These are phyloP conservation scores for Pleurotus tuber-regium DNA, from an alignment of 768 basidiomycete species.

Conservation along the genomic window DNA sequence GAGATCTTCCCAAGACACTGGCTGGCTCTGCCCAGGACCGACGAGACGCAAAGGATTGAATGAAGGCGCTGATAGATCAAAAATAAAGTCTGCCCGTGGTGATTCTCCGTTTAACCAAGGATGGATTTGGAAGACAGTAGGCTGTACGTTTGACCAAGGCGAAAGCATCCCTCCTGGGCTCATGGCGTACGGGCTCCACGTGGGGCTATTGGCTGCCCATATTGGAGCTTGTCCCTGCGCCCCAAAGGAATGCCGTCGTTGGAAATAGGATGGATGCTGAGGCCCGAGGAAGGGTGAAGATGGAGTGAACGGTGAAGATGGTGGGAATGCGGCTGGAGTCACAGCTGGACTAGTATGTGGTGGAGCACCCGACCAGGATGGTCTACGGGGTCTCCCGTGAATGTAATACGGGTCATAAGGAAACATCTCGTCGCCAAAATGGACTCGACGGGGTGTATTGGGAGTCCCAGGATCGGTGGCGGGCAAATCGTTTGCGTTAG, in stretches of 20 bases:
- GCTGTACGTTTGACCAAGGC: constrained; percentile 16
- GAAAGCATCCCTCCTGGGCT: constrained; percentile 18
- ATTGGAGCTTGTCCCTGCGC: neutral
- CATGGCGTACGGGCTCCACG: constrained; percentile 20
- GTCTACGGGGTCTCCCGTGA: constrained; percentile 30
- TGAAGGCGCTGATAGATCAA: constrained; percentile 51
- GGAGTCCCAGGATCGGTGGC: constrained; percentile 19
- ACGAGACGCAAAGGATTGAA: constrained; percentile 43
- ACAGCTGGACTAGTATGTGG: constrained; percentile 16
- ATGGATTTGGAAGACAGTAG: constrained; percentile 33
- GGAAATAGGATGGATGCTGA: constrained; percentile 16
- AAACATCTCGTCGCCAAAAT: constrained; percentile 19
- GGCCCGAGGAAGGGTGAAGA: constrained; percentile 18
- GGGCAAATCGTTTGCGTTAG: constrained; percentile 18
- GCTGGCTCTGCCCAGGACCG: constrained; percentile 33
- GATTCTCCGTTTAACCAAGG: constrained; percentile 54
- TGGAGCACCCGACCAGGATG: constrained; percentile 40
- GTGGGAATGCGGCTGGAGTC: constrained; percentile 13
- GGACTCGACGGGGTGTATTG: constrained; percentile 24
- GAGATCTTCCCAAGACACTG: constrained; percentile 45
- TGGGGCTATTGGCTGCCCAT: constrained; percentile 11
- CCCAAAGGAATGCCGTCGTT: constrained; percentile 14
- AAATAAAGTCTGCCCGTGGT: constrained; percentile 42
- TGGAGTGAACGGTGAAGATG: constrained; percentile 17
- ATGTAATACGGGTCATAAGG: constrained; percentile 20